Percentiles rank a stretch among this genome's conserved stretches.
phyloP scores from a whole-genome alignment of 176 grass and related monocot species.

The Oryza meridionalis region DNA sequence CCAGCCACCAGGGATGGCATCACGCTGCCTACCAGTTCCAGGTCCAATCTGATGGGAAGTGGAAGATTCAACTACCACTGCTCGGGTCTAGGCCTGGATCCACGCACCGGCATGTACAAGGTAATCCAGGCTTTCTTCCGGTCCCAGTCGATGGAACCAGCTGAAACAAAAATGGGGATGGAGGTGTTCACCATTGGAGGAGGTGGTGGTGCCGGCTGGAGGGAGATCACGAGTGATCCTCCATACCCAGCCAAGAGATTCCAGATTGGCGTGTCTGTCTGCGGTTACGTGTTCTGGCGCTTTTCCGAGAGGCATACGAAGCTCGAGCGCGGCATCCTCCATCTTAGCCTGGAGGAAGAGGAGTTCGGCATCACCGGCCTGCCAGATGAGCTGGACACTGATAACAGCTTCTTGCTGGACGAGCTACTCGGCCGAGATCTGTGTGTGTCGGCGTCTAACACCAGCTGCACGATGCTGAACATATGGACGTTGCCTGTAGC shows the following conservation, averaged over 20 bases:
- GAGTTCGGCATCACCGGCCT: neutral
- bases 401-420: no score
- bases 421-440: no score
- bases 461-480: no score
- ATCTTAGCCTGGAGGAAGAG: neutral
- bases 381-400: neutral
- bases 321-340: no score
- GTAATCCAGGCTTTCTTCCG: neutral
- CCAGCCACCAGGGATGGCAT: neutral
- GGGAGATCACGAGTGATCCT: neutral
- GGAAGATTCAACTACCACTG: neutral
- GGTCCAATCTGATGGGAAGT: fast-evolving
- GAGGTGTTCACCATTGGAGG: neutral
- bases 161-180: neutral
- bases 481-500: no score
- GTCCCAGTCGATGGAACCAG: neutral
- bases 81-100: conserved; percentile 5
- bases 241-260: neutral
- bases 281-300: neutral
- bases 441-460: no score
- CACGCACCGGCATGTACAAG: neutral
- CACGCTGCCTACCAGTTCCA: neutral
- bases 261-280: neutral
- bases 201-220: neutral
- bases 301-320: neutral